A percentile compares a stretch with the other conserved stretches of the same genome.
Evolutionary conservation across 2,329 filamentous ascomycete genomes (phyloP).

Genomic region (Neofusicoccum ribis): DNA sequence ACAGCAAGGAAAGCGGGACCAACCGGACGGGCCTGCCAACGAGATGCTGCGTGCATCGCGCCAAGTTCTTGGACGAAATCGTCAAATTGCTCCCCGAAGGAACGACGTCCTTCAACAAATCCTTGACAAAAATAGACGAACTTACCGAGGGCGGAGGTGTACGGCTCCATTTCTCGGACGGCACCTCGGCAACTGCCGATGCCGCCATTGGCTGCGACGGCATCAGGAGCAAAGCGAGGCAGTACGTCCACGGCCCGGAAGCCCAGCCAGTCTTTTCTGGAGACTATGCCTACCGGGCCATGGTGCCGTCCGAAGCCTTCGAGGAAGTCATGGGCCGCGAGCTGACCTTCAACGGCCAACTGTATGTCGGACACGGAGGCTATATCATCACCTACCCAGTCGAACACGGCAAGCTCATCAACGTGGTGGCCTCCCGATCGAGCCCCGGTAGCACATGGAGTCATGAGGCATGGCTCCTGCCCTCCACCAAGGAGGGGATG

Average conservation of each 20-base stretch:
- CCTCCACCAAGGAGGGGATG: constrained; percentile 26
- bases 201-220: constrained; percentile 23
- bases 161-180: constrained; percentile 19
- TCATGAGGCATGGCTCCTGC: constrained; percentile 20
- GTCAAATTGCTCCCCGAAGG: constrained; percentile 25
- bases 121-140: constrained; percentile 24
- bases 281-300: constrained; percentile 15
- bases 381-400: constrained; percentile 21
- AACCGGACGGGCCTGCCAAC: constrained; percentile 22
- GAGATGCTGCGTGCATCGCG: constrained; percentile 28
- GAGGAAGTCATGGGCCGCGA: constrained; percentile 16
- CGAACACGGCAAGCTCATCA: constrained; percentile 9
- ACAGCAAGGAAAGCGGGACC: constrained; percentile 19
- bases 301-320: constrained; percentile 17
- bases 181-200: not conserved
- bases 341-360: constrained; percentile 11
- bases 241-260: constrained; percentile 6
- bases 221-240: constrained; percentile 23
- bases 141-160: constrained; percentile 21
- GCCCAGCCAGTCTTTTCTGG: constrained; percentile 3
- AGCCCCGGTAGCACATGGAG: constrained; percentile 20
- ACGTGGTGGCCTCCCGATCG: constrained; percentile 17
- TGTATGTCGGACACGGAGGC: constrained; percentile 16
- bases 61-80: constrained; percentile 28
- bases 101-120: constrained; percentile 27